Conservation (phyloP, 2,329 filamentous ascomycete genomes). For the Exophiala mesophila region DNA sequence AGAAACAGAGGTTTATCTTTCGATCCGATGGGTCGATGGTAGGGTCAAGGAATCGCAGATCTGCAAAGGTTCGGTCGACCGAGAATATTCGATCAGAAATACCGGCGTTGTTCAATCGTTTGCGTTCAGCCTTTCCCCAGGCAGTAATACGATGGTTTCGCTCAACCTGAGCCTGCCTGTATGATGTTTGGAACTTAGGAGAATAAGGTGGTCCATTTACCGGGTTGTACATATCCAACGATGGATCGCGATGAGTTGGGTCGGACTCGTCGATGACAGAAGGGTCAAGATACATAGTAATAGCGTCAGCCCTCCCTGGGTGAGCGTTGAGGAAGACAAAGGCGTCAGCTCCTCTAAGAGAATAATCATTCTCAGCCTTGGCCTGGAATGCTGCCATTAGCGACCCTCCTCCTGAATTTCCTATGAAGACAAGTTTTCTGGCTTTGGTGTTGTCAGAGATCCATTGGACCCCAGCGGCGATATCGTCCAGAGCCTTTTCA, state of each 20-base stretch:
- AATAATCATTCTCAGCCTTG: neutral
- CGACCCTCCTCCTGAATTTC: constrained; percentile 7
- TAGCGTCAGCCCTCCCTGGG: constrained; percentile 2
- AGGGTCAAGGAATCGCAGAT: constrained; percentile 3
- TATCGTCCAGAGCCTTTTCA: constrained; percentile 3
- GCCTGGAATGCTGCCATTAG: constrained; percentile 8
- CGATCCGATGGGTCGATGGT: constrained; percentile 8
- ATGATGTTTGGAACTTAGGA: neutral
- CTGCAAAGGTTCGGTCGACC: constrained; percentile 4
- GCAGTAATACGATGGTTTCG: constrained; percentile 6
- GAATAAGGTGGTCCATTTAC: constrained; percentile 1
- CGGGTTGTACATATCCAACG: constrained; percentile 4
- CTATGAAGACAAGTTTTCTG: constrained; percentile 5
- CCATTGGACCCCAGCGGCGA: constrained; percentile 3
- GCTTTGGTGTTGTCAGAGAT: neutral
- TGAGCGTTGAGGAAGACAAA: constrained; percentile 9
- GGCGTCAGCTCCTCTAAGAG: constrained; percentile 1
- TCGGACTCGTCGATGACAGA: constrained; percentile 5
- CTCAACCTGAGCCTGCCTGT: constrained; percentile 1
- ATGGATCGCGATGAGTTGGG: neutral
- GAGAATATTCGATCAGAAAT: constrained; percentile 4
- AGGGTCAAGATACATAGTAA: constrained; percentile 3
- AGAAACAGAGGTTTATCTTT: neutral
- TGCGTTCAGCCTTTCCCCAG: constrained; percentile 1
- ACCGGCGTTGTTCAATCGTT: constrained; percentile 2